These are phyloP conservation scores for Pseudogymnoascus sp. DNA, from an alignment of 2,329 filamentous ascomycete genomes.

Conservation along the genomic window DNA sequence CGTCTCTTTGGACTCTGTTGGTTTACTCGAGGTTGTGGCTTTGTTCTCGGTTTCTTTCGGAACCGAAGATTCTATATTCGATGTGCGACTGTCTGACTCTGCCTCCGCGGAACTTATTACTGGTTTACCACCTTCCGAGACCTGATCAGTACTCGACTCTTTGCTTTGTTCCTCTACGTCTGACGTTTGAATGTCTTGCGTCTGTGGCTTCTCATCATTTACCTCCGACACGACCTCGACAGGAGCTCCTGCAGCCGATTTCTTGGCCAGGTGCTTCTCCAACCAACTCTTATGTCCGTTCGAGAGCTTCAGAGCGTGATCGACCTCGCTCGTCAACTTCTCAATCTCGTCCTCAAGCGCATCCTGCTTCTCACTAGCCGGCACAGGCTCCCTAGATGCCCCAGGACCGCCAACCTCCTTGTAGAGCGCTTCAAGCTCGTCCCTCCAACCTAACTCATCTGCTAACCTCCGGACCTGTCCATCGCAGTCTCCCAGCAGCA, in stretches of 20 bases:
- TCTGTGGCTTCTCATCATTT: background rate
- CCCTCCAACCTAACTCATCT: slow-evolving; percentile 71
- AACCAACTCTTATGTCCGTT: slow-evolving; percentile 25
- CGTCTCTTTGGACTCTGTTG: background rate
- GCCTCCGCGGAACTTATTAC: background rate
- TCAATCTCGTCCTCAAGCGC: slow-evolving; percentile 20
- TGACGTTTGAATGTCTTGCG: background rate
- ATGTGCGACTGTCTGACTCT: background rate
- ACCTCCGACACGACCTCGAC: background rate
- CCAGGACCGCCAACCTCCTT: slow-evolving; percentile 54
- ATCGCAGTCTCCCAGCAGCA: slow-evolving; percentile 78
- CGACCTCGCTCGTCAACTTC: slow-evolving; percentile 30
- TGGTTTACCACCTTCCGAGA: background rate
- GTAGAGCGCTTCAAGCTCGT: slow-evolving; percentile 76
- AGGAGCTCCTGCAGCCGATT: background rate
- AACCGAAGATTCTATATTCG: background rate
- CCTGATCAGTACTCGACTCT: background rate
- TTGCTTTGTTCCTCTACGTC: background rate
- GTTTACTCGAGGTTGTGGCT: background rate
- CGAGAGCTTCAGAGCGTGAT: slow-evolving; percentile 26
- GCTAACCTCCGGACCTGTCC: slow-evolving; percentile 71
- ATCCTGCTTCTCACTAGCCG: slow-evolving; percentile 17
- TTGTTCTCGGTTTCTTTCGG: background rate
- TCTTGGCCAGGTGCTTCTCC: slow-evolving; percentile 22
- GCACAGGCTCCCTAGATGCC: slow-evolving; percentile 43